These are phyloP conservation scores for Gossypium davidsonii DNA, from an alignment of 441 rosid species.

Conservation along the genomic window DNA sequence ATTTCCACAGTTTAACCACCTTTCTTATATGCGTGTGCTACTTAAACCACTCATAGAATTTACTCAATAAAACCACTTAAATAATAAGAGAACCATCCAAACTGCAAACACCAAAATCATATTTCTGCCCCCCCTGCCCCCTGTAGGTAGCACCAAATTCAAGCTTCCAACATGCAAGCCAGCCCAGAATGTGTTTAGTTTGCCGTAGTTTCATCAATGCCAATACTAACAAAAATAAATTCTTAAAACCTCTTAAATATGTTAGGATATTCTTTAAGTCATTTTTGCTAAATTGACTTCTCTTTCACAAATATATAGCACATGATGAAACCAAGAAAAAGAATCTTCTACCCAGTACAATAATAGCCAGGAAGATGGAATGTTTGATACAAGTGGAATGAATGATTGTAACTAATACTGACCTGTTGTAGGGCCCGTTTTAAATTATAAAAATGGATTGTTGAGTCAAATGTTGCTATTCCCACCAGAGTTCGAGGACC, in stretches of 20 bases:
- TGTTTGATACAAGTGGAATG: neutral
- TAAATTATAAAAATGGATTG: constrained; percentile 78
- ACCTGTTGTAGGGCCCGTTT: constrained; percentile 69
- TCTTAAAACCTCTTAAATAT: neutral
- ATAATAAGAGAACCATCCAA: neutral
- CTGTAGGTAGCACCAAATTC: neutral
- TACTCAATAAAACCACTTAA: neutral
- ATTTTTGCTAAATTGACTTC: neutral
- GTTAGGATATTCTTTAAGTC: neutral
- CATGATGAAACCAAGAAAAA: neutral
- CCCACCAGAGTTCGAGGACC: constrained; percentile 84
- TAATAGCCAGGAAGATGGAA: constrained; percentile 13
- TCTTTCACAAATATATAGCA: neutral
- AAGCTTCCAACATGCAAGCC: neutral
- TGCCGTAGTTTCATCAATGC: neutral
- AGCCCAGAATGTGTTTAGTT: constrained; percentile 2
- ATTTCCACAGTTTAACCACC: neutral
- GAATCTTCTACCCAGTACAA: constrained; percentile 10
- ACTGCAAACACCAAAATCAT: neutral
- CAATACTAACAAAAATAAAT: neutral
- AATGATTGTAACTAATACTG: neutral
- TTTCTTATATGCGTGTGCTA: neutral
- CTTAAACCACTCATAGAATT: neutral
- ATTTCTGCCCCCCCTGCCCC: neutral
- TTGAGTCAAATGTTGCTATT: constrained; percentile 76